phyloP scores from a whole-genome alignment of 2,329 filamentous ascomycete species.

The Paraphaeosphaeria minitans region DNA sequence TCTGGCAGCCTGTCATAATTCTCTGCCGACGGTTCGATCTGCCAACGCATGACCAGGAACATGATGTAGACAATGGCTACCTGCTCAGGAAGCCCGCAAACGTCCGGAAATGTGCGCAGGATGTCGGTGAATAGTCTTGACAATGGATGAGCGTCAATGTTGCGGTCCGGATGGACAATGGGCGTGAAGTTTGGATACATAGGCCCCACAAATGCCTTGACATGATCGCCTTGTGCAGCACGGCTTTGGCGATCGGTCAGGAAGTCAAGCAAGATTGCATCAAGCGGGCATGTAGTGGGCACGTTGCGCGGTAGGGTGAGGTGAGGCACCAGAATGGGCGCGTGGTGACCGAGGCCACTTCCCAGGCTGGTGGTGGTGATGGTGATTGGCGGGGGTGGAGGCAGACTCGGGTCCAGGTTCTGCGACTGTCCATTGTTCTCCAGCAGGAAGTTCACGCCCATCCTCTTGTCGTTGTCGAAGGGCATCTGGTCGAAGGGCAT shows the following conservation, averaged over 20 bases:
- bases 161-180: constrained; percentile 72
- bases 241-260: constrained; percentile 70
- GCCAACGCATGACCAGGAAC: constrained; percentile 84
- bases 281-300: constrained; percentile 74
- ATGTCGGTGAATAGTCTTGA: constrained; percentile 88
- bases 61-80: constrained; percentile 83
- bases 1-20: constrained; percentile 79
- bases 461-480: constrained; percentile 58
- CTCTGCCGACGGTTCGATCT: constrained; percentile 76
- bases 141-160: constrained; percentile 71
- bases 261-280: constrained; percentile 80
- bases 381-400: constrained; percentile 50
- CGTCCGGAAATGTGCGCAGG: constrained; percentile 79
- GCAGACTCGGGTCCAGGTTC: constrained; percentile 43
- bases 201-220: constrained; percentile 72
- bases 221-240: constrained; percentile 67
- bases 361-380: constrained; percentile 30
- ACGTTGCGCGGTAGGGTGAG: constrained; percentile 58
- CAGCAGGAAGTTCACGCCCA: constrained; percentile 76
- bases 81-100: constrained; percentile 78
- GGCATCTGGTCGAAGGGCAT: constrained; percentile 35
- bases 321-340: constrained; percentile 38
- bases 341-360: constrained; percentile 34
- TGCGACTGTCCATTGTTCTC: constrained; percentile 59
- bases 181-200: constrained; percentile 80